Conservation (phyloP, 768 basidiomycete genomes). For the Cytidiella melzeri region DNA sequence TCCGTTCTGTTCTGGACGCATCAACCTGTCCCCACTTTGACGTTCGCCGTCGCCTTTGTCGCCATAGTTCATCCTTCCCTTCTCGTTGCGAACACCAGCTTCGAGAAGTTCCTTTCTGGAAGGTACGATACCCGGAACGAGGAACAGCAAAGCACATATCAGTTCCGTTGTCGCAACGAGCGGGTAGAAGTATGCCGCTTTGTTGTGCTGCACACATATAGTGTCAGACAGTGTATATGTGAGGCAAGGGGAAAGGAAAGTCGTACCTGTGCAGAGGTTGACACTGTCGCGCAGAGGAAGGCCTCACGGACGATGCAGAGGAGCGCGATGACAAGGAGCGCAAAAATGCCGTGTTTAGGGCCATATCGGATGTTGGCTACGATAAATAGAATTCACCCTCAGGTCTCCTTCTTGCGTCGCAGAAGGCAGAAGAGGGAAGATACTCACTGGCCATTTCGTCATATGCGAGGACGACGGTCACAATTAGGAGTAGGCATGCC, state of each 20-base stretch:
- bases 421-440: neutral
- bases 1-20: too few species aligned
- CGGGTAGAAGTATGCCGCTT: conserved; percentile 17
- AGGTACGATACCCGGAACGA: conserved; percentile 16
- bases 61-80: neutral
- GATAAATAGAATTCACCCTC: too few species aligned
- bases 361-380: neutral
- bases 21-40: too few species aligned
- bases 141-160: conserved; percentile 14
- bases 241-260: neutral
- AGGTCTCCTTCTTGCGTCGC: neutral
- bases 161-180: conserved; percentile 15
- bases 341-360: conserved; percentile 4
- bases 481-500: conserved; percentile 5
- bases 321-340: conserved; percentile 11
- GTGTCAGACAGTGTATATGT: neutral
- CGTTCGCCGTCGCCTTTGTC: neutral
- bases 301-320: conserved; percentile 17
- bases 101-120: conserved; percentile 1
- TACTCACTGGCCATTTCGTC: conserved; percentile 5
- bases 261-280: conserved; percentile 6
- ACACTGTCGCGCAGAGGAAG: conserved; percentile 13
- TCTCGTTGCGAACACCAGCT: neutral
- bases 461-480: conserved; percentile 6
- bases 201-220: conserved; percentile 9